Evolutionary conservation across 345 rosid genomes (phyloP).

Genomic region (Erodium maritimum): DNA sequence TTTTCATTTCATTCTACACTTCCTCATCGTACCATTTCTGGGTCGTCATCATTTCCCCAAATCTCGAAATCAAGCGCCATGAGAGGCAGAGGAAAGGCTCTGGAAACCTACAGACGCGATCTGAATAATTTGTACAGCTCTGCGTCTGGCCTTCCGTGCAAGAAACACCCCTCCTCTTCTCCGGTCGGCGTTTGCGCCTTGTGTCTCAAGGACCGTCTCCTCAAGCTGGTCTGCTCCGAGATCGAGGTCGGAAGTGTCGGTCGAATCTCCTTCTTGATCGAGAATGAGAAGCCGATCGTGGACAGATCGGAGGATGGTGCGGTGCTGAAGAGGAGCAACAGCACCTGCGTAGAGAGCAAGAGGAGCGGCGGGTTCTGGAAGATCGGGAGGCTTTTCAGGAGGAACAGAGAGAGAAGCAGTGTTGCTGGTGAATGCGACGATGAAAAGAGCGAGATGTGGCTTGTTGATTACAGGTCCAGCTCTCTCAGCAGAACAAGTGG

Average conservation of each 20-base stretch:
- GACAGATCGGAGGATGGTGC: constrained; percentile 34
- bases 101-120: constrained; percentile 38
- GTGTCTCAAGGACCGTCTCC: constrained; percentile 79
- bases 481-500: constrained; percentile 47
- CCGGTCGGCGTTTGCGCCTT: constrained; percentile 69
- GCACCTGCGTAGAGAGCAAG: constrained; percentile 86
- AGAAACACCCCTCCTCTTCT: constrained; percentile 70
- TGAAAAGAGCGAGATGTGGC: constrained; percentile 64
- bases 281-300: constrained; percentile 36
- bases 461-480: constrained; percentile 77
- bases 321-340: constrained; percentile 67
- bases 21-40: background rate
- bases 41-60: background rate
- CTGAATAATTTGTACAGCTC: constrained; percentile 17
- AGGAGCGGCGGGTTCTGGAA: constrained; percentile 58
- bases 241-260: constrained; percentile 59
- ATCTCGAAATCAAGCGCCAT: constrained; percentile 16
- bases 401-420: constrained; percentile 27
- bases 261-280: constrained; percentile 73
- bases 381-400: constrained; percentile 65
- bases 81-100: constrained; percentile 82
- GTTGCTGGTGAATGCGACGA: too few species aligned
- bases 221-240: constrained; percentile 74
- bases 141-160: constrained; percentile 58
- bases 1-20: background rate